Evolutionary conservation across 1,139 yeast genomes (phyloP).

Genomic region (Neolecta irregularis): DNA sequence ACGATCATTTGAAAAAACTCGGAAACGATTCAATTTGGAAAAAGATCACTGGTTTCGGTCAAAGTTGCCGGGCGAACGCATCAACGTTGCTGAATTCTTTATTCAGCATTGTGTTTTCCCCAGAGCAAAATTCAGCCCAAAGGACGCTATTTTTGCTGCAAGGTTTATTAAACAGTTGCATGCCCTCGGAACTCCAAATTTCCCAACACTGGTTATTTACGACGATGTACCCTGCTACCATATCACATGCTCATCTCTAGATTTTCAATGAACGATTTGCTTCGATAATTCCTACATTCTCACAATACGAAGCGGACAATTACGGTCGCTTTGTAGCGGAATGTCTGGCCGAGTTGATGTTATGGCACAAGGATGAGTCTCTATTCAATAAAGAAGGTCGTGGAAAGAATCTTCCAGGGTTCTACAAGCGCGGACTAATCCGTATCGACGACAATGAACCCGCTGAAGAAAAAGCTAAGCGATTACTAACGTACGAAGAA

Average conservation of each 20-base stretch:
- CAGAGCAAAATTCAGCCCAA: constrained; percentile 60
- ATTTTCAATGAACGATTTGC: constrained; percentile 38
- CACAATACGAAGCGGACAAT: constrained; percentile 69
- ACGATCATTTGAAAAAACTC: constrained; percentile 23
- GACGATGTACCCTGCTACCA: constrained; percentile 20
- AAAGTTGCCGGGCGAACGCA: not conserved
- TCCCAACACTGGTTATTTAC: constrained; percentile 32
- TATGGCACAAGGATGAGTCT: constrained; percentile 28
- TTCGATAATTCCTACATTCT: constrained; percentile 51
- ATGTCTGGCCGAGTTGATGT: constrained; percentile 33
- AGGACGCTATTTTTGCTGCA: constrained; percentile 65
- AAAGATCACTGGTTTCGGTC: constrained; percentile 23
- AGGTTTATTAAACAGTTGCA: constrained; percentile 43
- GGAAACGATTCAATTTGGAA: constrained; percentile 22
- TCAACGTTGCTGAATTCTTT: constrained; percentile 25
- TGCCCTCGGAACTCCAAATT: constrained; percentile 30
- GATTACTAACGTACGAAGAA: constrained; percentile 25
- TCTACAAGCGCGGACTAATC: constrained; percentile 7
- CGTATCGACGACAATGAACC: constrained; percentile 13
- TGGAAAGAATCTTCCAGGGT: constrained; percentile 22
- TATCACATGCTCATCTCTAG: constrained; percentile 19
- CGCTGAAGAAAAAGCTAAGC: constrained; percentile 16
- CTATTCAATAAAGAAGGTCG: constrained; percentile 22
- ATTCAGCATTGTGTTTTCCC: constrained; percentile 60
- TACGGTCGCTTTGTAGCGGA: constrained; percentile 59